Percentiles rank a stretch among this genome's conserved stretches.
Evolutionary conservation across 2,329 filamentous ascomycete genomes (phyloP).

Genomic region (Chalara sp.): DNA sequence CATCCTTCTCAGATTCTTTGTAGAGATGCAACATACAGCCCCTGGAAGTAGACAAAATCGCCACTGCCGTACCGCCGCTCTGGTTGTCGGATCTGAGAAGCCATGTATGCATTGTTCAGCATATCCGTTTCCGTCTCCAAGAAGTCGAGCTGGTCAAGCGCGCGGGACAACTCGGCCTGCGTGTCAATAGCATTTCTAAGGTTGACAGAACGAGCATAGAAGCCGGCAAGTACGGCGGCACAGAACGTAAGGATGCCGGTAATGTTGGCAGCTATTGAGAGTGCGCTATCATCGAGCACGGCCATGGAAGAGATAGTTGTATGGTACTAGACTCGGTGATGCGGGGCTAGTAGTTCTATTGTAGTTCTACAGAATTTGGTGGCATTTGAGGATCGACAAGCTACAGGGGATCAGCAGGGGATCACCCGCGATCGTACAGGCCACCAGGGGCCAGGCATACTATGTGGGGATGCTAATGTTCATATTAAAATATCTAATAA

Average conservation of each 20-base stretch:
- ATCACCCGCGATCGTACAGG: too few relatives aligned
- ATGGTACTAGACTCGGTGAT: neutral
- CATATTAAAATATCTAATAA: too few relatives aligned
- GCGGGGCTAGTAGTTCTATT: neutral
- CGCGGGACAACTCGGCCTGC: constrained; percentile 13
- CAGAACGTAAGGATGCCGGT: constrained; percentile 17
- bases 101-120: constrained; percentile 16
- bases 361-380: neutral
- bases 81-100: constrained; percentile 14
- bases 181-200: constrained; percentile 16
- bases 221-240: constrained; percentile 12
- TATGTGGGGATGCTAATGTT: too few relatives aligned
- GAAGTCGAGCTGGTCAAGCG: constrained; percentile 16
- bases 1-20: constrained; percentile 12
- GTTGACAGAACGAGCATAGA: constrained; percentile 14
- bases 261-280: constrained; percentile 12
- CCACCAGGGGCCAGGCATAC: too few relatives aligned
- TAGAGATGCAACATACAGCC: constrained; percentile 11
- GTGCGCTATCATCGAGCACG: constrained; percentile 4
- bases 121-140: constrained; percentile 17
- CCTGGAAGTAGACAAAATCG: constrained; percentile 17
- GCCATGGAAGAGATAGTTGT: neutral
- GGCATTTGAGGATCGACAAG: too few relatives aligned
- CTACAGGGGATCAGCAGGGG: too few relatives aligned
- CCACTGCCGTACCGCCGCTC: constrained; percentile 12